Base-by-base conservation (phyloP, 164 flowering plant species). In the Tetrastigma voinierianum region DNA sequence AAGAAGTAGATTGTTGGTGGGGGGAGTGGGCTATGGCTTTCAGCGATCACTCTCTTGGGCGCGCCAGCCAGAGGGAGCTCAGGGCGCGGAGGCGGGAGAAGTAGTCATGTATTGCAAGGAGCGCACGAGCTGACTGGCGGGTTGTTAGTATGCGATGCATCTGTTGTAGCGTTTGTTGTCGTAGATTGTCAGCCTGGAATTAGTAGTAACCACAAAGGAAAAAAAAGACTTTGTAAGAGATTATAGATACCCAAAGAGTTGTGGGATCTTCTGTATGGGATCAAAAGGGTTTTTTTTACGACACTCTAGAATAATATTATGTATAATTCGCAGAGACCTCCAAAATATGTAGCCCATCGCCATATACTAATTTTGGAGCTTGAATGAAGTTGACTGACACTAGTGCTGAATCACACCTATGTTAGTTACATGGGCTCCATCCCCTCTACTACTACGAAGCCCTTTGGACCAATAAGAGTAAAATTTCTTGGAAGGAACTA, bases 31-130 rank as follows among this genome's bases (percentile, higher is more conserved):
- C 46, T 51, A 14, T 23, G n/a, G n/a, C n/a, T n/a, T n/a, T n/a
- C n/a, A n/a, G n/a, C n/a, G n/a, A n/a, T 74, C 73, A 81, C 55
- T 80, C 83, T 66, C 72, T 66, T 2, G 83, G 83, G 8, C 83
- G 75, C 18, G 84, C 81, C 55, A 81, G 80, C 84, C 84, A 81
- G 24, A 81, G 76, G 14, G 84, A 77, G 61, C 84, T 81, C 44
- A 78, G 80, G 46, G 84, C 81, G 20, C 79, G 79, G 24, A 78
- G 70, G 17, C 81, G 65, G 44, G 84, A 78, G 73, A 81, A 81
- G 21, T 77, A 77, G 49, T 75, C 83, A 65, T 72, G 70, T 25
- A 77, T 80, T 6, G 83, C 83, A 48, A 80, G 78, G 12, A 77
- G 70, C 4, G 83, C 83, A 58, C 81, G 81, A 67, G 83, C 83